phyloP scores from a whole-genome alignment of 345 rosid species.

The Rhizophora mangle region DNA sequence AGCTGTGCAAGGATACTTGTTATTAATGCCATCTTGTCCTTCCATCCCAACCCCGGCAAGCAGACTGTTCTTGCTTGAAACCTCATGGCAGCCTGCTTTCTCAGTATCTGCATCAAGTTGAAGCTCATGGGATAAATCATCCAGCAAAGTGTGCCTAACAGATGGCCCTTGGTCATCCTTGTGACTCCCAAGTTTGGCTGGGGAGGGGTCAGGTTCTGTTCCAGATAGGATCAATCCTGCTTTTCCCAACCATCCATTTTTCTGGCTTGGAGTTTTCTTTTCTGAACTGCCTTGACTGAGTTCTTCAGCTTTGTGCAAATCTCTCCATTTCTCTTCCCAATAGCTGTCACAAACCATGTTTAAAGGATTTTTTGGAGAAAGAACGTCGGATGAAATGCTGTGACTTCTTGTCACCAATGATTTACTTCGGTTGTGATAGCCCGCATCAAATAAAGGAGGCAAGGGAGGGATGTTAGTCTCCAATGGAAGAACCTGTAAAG shows the following conservation, averaged over 20 bases:
- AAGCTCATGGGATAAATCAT: conserved; percentile 64
- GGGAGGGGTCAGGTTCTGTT: conserved; percentile 69
- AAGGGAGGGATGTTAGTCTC: conserved; percentile 38
- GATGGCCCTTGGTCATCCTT: conserved; percentile 38
- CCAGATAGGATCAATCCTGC: conserved; percentile 54
- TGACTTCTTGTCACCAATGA: conserved; percentile 43
- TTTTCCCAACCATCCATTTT: conserved; percentile 75
- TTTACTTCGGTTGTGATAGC: conserved; percentile 38
- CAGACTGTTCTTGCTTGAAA: conserved; percentile 18
- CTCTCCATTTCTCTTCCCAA: conserved; percentile 97
- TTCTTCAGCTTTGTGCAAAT: conserved; percentile 64
- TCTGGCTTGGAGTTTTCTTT: conserved; percentile 42
- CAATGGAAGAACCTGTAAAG: conserved; percentile 61
- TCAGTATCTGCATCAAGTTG: conserved; percentile 47
- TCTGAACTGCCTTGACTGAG: conserved; percentile 32
- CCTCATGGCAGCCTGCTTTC: conserved; percentile 24
- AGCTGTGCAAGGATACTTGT: conserved; percentile 25
- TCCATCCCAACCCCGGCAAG: conserved; percentile 31
- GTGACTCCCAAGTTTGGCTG: conserved; percentile 31
- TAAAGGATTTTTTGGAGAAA: conserved; percentile 61
- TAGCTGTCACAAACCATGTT: conserved; percentile 68
- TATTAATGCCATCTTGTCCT: conserved; percentile 21
- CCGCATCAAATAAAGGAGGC: conserved; percentile 27
- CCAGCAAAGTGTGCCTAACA: conserved; percentile 58
- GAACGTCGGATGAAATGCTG: conserved; percentile 46